Conservation (phyloP, 805 yeast genomes). For the Cyberlindnera galapagoensis region DNA sequence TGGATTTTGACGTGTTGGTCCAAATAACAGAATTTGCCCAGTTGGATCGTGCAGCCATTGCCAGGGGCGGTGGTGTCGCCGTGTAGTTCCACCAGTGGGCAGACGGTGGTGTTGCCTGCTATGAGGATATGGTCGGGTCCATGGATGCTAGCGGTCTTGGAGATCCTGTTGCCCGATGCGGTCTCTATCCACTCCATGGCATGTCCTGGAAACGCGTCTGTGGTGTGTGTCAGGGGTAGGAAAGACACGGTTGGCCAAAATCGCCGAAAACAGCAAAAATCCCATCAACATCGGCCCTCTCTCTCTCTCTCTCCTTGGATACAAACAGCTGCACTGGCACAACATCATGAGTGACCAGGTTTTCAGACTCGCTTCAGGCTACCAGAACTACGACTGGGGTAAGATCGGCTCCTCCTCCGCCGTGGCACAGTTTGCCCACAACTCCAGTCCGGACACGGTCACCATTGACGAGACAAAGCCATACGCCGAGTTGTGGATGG, state of each 20-base stretch:
- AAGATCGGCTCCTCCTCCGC: constrained; percentile 79
- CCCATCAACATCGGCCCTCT: constrained; percentile 31
- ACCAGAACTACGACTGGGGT: constrained; percentile 83
- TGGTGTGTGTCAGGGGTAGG: no score
- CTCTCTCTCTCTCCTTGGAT: constrained; percentile 19
- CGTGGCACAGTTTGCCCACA: constrained; percentile 81
- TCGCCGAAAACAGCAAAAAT: neutral
- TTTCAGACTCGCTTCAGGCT: constrained; percentile 40
- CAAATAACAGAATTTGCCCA: constrained; percentile 43
- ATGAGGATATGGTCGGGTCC: constrained; percentile 39
- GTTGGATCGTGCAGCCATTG: constrained; percentile 26
- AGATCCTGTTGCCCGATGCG: constrained; percentile 43
- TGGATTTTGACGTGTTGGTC: constrained; percentile 19
- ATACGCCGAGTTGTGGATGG: constrained; percentile 99
- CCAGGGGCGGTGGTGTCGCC: constrained; percentile 28
- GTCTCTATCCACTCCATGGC: constrained; percentile 38
- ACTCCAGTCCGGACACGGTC: constrained; percentile 51
- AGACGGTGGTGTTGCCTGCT: constrained; percentile 40
- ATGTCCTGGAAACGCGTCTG: neutral
- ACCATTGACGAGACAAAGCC: constrained; percentile 69
- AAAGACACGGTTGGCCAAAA: neutral
- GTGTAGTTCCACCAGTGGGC: constrained; percentile 15
- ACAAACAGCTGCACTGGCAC: neutral
- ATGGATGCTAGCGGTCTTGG: constrained; percentile 34
- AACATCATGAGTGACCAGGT: constrained; percentile 28